Evolutionary conservation across 257 asterid species (phyloP), one percentile per base, ranked within the genome.

Genomic region (Nicotiana noctiflora): DNA sequence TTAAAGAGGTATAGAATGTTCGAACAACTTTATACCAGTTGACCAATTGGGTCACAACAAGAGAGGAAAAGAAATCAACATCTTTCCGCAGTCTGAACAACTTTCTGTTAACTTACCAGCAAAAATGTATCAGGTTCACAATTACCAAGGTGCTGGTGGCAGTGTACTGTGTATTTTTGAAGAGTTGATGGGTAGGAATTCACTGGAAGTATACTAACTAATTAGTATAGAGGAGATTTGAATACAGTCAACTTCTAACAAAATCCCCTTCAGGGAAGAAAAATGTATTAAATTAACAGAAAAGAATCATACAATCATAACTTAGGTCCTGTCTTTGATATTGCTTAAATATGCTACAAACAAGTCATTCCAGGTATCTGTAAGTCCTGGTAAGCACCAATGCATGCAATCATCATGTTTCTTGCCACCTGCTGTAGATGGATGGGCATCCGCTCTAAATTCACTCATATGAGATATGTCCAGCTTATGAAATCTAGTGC

Each of bases 361-460:
- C 87, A 92, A 84, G 90, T 95, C 98, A 68, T 90, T 95, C 97
- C 99, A 95, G 37, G 91, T 90, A 89, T 95, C 97, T 7, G 97
- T 90, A 29, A 93, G 88, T 75, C 99, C 98, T 1, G 99, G 99
- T 85, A 92, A 87, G 87, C 98, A 95, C 97, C 99, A 93, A 80
- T 93, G 99, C 99, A 95, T 93, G 88, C 99, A 93, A 83, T 95
- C 99, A 40, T 92, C 93, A 21, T 93, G 99, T 77, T 84, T 86
- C 85, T 93, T 94, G 56, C 97, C 97, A 79, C 98, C 97, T 11
- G 96, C 90, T 1, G 90, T 59, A 27, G 97, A 88, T 32, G 98
- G 99, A 84, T 96, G 98, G 62, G 95, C 98, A 80, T 96, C 97
- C 0, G 97, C 99, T 85, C 99, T 87, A 51, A 80, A 90, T 85